A percentile compares a stretch with the other conserved stretches of the same genome.
These are phyloP conservation scores for Cryptosporidium tyzzeri DNA, from an alignment of 169 alveolate genomes.

Conservation along the genomic window DNA sequence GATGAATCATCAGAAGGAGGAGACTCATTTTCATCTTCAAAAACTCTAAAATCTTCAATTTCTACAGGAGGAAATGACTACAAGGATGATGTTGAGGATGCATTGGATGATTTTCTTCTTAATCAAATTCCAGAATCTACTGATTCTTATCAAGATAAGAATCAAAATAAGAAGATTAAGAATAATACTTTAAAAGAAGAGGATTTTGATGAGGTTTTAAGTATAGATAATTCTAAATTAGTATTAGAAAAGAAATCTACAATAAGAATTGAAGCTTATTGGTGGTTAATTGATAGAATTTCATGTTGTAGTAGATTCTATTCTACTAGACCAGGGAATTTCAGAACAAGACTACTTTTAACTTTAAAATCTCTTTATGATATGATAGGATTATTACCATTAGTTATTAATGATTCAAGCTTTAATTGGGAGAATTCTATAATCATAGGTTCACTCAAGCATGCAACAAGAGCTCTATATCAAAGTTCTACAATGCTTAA, in stretches of 20 bases:
- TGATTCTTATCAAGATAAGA: background rate
- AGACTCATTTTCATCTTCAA: background rate
- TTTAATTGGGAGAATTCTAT: background rate
- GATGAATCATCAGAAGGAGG: background rate
- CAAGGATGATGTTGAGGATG: constrained; percentile 35
- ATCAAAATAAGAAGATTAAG: background rate
- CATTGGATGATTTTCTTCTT: constrained; percentile 15
- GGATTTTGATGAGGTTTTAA: background rate
- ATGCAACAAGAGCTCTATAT: constrained; percentile 28
- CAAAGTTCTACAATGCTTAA: constrained; percentile 58
- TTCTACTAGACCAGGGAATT: constrained; percentile 45
- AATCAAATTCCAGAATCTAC: constrained; percentile 19
- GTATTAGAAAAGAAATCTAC: background rate
- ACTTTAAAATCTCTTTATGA: constrained; percentile 22
- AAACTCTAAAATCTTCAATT: background rate
- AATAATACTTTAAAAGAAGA: background rate
- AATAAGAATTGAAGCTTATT: constrained; percentile 8
- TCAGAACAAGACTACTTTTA: constrained; percentile 27
- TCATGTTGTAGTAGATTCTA: constrained; percentile 40
- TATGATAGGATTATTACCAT: constrained; percentile 13
- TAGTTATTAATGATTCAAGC: background rate
- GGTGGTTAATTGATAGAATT: constrained; percentile 52
- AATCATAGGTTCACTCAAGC: background rate
- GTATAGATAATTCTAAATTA: background rate
- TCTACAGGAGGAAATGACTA: background rate